A percentile compares a stretch with the other conserved stretches of the same genome.
Conservation (phyloP, 2,329 filamentous ascomycete species). For the Bretziella fagacearum region DNA sequence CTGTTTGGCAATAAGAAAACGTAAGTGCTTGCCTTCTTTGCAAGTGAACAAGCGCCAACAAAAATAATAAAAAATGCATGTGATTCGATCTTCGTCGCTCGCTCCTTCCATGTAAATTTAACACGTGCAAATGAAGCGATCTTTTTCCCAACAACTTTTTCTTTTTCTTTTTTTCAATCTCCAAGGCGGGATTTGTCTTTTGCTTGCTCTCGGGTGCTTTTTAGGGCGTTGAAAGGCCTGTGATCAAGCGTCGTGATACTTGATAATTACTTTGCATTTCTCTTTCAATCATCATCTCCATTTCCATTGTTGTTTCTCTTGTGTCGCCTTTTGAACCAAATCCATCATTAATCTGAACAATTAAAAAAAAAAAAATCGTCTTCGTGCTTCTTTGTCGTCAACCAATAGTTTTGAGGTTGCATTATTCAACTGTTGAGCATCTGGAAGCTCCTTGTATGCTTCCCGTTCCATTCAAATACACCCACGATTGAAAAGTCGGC, state of each 20-base stretch:
- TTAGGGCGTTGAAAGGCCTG: too few relatives aligned
- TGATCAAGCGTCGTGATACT: too few relatives aligned
- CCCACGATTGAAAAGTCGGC: too few relatives aligned
- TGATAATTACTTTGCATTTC: too few relatives aligned
- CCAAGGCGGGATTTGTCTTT: too few relatives aligned
- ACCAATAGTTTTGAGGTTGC: not conserved
- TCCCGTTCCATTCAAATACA: too few relatives aligned
- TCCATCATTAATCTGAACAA: too few relatives aligned
- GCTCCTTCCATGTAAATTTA: conserved; percentile 10
- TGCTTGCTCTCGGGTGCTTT: too few relatives aligned
- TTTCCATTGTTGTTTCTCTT: not conserved
- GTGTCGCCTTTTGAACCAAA: not conserved
- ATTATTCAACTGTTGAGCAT: too few relatives aligned
- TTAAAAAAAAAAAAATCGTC: not conserved
- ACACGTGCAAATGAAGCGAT: conserved; percentile 13
- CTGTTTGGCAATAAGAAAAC: not conserved
- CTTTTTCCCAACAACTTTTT: conserved; percentile 15
- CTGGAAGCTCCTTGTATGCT: too few relatives aligned
- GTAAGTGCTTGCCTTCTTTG: not conserved
- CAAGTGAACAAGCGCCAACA: conserved; percentile 1
- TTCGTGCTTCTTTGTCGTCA: not conserved
- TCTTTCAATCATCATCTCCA: too few relatives aligned
- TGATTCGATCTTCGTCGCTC: conserved; percentile 11
- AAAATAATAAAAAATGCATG: conserved; percentile 15
- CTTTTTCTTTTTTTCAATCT: not conserved